Base-by-base conservation (phyloP, 345 rosid species). In the Triadica sebifera region DNA sequence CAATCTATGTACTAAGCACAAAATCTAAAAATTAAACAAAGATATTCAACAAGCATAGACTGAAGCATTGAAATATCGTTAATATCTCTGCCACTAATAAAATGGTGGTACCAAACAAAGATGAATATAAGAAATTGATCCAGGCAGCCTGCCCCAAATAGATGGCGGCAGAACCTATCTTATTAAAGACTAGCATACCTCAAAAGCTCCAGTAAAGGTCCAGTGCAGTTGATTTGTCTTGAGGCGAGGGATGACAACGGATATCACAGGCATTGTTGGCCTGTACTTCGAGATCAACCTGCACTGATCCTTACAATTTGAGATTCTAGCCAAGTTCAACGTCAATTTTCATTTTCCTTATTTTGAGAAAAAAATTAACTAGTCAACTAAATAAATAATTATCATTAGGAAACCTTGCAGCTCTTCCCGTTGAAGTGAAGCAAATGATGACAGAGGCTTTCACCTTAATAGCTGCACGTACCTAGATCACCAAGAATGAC, bases 151-250 rank as follows among this genome's bases (percentile, higher is more conserved):
- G n/a, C n/a, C n/a, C n/a, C n/a, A n/a, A n/a, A n/a, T n/a, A n/a
- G n/a, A n/a, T n/a, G n/a, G n/a, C n/a, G n/a, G n/a, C n/a, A n/a
- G n/a, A n/a, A n/a, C n/a, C n/a, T n/a, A n/a, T n/a, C n/a, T n/a
- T n/a, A n/a, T n/a, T n/a, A n/a, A n/a, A 25, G 50, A 67, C 15
- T 1, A 24, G 52, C 63, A 49, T 76, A 93, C 99, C 97, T 95
- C 99, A 83, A 90, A 95, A 49, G 99, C 98, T 74, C 98, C 98
- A 79, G 79, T 95, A 78, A 93, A 95, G 88, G 93, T 95, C 99
- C 99, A 95, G 75, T 84, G 93, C 63, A 95, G 83, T 82, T 95
- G 98, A 83, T 95, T 93, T 75, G 97, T 95, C 89, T 93, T 95
- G 61, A 95, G 96, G 4, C 98, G 90, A 0, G 99, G 98, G 80